phyloP scores from a whole-genome alignment of 2,329 filamentous ascomycete genomes.

The Truncatella angustata region DNA sequence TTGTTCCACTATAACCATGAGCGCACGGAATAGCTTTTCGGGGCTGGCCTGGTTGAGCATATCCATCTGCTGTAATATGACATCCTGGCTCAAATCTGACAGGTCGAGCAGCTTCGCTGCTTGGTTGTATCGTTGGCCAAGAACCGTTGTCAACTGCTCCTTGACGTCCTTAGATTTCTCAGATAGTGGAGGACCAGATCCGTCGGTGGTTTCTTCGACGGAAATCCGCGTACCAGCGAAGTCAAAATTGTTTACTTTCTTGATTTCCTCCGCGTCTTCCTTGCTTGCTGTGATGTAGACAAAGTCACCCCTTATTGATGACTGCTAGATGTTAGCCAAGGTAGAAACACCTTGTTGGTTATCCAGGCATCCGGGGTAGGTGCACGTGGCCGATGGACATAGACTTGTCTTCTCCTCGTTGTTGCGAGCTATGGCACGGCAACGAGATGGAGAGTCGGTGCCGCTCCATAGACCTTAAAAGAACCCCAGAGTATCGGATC shows the following conservation, averaged over 20 bases:
- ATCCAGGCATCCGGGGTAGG: constrained; percentile 34
- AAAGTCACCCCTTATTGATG: constrained; percentile 65
- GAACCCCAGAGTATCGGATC: constrained; percentile 37
- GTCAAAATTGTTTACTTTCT: constrained; percentile 65
- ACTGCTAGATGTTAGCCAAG: constrained; percentile 70
- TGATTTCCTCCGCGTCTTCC: constrained; percentile 61
- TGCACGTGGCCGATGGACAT: constrained; percentile 30
- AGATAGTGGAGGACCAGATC: constrained; percentile 44
- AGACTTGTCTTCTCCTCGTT: constrained; percentile 37
- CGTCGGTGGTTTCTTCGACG: constrained; percentile 45
- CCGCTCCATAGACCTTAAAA: constrained; percentile 41
- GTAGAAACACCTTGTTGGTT: constrained; percentile 42
- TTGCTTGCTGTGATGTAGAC: constrained; percentile 66
- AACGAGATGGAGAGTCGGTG: constrained; percentile 37
- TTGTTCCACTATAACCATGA: constrained; percentile 82
- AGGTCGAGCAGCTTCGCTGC: constrained; percentile 77
- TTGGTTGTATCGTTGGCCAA: constrained; percentile 71
- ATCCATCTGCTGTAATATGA: constrained; percentile 68
- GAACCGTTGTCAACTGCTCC: constrained; percentile 66
- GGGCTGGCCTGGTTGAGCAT: constrained; percentile 73
- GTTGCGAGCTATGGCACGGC: constrained; percentile 36
- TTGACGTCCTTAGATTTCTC: constrained; percentile 60
- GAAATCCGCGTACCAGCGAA: constrained; percentile 66
- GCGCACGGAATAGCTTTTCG: constrained; percentile 85
- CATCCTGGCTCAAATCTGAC: constrained; percentile 72